Base-by-base conservation (phyloP, 768 basidiomycete species). In the Hygrophorus pudorinus region DNA sequence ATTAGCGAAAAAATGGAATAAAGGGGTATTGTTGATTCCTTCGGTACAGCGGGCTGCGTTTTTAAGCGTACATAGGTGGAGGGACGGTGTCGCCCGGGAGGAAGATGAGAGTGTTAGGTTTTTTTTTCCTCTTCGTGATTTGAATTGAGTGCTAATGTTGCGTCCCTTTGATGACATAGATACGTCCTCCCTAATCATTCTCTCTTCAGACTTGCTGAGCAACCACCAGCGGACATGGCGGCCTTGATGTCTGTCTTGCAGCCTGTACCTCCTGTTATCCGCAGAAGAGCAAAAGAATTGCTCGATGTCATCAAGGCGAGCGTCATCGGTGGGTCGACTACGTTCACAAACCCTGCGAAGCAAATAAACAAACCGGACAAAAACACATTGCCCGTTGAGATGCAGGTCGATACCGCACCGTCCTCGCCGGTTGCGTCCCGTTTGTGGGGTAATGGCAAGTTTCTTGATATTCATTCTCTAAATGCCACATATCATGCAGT, bases 31-130 rank as follows among this genome's bases (percentile, higher is more conserved):
- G 38, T 61, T 62, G 45, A 61, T 64, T 28, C 56, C 59, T 14
- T 63, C 66, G 16, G 53, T 63, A 48, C 75, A 78, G 49, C 70
- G 74, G 21, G 71, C 69, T 29, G 76, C 91, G 12, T 91, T 85
- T 60, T 76, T 68, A 46, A 67, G 69, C 2, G 67, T 94, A 10
- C 88, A 93, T 60, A 67, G 65, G 28, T 97, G 92, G 93, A 70
- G 93, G 47, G 92, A 97, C 59, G 55, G 59, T 9, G 64, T 80
- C 1, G 86, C 88, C 2, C 69, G 88, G 40, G 77, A 81, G 45
- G 85, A 90, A 53, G 93, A 97, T 57, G 92, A 96, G 61, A 87
- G 86, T 55, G 73, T 75, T 7, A 66, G 82, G 81, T 91, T 57
- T 43, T 48, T 8, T 40, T 34, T 46, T 38, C 17, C 14, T 9